These are phyloP conservation scores for Hevea brasiliensis DNA, from an alignment of 345 rosid genomes.

Conservation along the genomic window DNA sequence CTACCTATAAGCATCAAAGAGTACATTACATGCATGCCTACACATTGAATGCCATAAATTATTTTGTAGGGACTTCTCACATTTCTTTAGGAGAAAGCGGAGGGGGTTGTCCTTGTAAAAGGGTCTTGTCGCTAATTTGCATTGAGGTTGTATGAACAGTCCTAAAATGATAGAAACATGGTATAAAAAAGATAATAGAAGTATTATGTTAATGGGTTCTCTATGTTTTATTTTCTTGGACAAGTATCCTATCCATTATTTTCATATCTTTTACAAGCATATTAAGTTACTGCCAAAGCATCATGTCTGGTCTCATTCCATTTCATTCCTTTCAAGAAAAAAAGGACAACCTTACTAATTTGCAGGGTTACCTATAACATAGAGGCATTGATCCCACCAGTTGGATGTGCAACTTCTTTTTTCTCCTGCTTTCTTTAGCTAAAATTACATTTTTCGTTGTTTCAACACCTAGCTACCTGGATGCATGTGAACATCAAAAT, in stretches of 20 bases:
- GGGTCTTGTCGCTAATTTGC: background rate
- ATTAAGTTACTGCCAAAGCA: background rate
- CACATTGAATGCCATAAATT: too few relatives aligned
- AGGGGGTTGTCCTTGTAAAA: background rate
- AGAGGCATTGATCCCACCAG: background rate
- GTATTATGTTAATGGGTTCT: background rate
- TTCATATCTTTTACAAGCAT: background rate
- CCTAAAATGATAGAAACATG: background rate
- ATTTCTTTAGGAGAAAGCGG: background rate
- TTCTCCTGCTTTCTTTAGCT: background rate
- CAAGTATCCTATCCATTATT: background rate
- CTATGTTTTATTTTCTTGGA: slow-evolving; percentile 1
- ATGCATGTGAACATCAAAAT: background rate
- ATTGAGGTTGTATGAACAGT: background rate
- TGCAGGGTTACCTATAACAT: background rate
- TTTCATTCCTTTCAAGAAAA: background rate
- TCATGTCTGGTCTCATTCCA: background rate
- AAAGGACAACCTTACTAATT: slow-evolving; percentile 6
- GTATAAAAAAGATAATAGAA: background rate
- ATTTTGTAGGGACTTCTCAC: too few relatives aligned
- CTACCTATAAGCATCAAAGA: too few relatives aligned
- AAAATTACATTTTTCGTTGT: background rate
- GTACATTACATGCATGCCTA: too few relatives aligned
- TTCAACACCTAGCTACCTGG: background rate
- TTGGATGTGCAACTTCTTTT: background rate